Base-by-base conservation (phyloP, 2,329 filamentous ascomycete species). In the Stromatinia cepivora region DNA sequence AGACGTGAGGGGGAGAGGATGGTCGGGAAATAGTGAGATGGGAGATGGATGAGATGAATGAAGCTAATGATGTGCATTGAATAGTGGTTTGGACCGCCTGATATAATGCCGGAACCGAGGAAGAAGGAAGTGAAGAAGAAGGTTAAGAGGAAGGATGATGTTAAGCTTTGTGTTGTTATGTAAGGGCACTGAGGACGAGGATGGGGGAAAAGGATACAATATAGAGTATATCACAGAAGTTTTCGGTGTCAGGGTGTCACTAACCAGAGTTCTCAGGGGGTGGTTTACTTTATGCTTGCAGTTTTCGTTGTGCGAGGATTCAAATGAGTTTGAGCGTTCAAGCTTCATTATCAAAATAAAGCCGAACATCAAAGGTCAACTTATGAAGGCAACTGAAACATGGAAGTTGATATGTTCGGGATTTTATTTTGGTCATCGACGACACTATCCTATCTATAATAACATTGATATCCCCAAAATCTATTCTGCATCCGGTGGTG, bases 401-500 rank as follows among this genome's bases (percentile, higher is more conserved):
- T 59, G 3, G 17, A 22, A 9, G 8, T 31, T 45, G 36, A 45
- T 4, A 28, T 31, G 9, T 45, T 28, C 9, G 42, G 25, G 17
- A 5, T 20, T 25, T 39, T 25, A 25, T 63, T 39, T 39, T 28
- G 13, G 13, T 52, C 34, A 52, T 42, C 48, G 46, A 52, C 39
- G 61, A 52, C 9, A 28, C 25, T 42, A 64, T 28, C 9, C n/a
- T 61, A 57, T 69, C 61, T 57, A 70, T 58, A 58, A 22, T 56
- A 69, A 48, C 15, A 59, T 50, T 36, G 3, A 13, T 36, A 39
- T 36, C 31, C 22, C 6, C 17, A 25, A 50, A 52, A 25, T 20
- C 52, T 86, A 94, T 79, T 94, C 92, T 0, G 91, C 92, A 81
- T 94, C 92, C 62, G 93, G 81, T 13, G 90, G 89, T 54, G 90